Evolutionary conservation across 176 grass and related monocot species (phyloP), one percentile per base, ranked within the genome.

Genomic region (Rhipidocladum racemiflorum): DNA sequence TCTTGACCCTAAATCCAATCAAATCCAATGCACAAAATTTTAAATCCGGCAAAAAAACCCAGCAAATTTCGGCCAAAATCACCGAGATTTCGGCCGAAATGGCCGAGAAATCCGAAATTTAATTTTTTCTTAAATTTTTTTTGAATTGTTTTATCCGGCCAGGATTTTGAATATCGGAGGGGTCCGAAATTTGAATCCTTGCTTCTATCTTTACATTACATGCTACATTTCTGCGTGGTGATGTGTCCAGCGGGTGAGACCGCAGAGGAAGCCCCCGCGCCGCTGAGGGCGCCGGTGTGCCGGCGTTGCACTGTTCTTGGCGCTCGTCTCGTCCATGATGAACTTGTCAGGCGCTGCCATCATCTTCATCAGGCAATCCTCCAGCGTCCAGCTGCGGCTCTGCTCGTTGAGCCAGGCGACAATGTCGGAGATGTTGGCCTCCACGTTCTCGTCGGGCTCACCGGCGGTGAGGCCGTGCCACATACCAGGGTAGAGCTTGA

Each of bases 401-500:
- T 84, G 84, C 1, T 77, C 81, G 28, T 90, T 61, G 39, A 98
- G 90, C 96, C 96, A 98, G 5, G 70, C 40, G 32, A 95, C 77
- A 62, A 95, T 86, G 89, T 98, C 96, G 35, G 82, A 53, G 71
- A 98, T 95, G 80, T 88, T 6, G 24, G 28, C 36, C 61, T 88
- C 90, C 0, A 98, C 89, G 71, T 95, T 98, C 10, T 93, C 87
- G 15, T 95, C 90, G 0, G 96, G 87, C 70, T 95, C 92, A 4
- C 96, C 96, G 8, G 89, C 84, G 28, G 92, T 98, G 68, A 98
- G 83, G 27, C 92, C 96, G 30, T 98, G 96, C 96, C 95, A 98
- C 92, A 98, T 95, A 15, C 86, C 92, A 8, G 88, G 78, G 85
- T 98, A 98, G 35, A 98, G 96, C 89, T 91, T 95, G 75, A 98